phyloP scores from a whole-genome alignment of 495 filamentous ascomycete genomes.

The Darksidea phi region DNA sequence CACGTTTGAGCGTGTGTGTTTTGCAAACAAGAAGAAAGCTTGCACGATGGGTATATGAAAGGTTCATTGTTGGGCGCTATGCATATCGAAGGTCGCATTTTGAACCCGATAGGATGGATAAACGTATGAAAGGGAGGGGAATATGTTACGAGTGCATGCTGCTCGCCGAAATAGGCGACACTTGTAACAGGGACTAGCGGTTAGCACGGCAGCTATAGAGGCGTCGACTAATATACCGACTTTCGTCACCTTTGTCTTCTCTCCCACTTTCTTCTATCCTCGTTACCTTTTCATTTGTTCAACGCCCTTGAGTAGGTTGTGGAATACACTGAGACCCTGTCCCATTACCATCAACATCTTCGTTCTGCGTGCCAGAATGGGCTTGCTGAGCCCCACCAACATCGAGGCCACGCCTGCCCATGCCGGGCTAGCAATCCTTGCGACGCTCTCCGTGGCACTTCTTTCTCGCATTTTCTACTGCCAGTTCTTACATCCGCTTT shows the following conservation, averaged over 20 bases:
- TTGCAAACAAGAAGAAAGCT: too few species aligned
- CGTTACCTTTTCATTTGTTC: slow-evolving; percentile 1
- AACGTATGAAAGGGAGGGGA: too few species aligned
- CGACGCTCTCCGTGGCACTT: not conserved
- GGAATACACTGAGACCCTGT: slow-evolving; percentile 9
- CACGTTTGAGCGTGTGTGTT: too few species aligned
- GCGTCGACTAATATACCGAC: too few species aligned
- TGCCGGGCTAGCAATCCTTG: not conserved
- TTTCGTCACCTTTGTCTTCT: too few species aligned
- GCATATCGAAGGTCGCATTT: slow-evolving; percentile 1
- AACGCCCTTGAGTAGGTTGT: slow-evolving; percentile 8
- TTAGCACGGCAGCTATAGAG: too few species aligned
- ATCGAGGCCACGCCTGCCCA: not conserved
- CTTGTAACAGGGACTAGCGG: too few species aligned
- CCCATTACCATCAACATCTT: slow-evolving; percentile 7
- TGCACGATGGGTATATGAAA: too few species aligned
- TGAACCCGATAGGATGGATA: not conserved
- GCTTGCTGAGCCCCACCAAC: not conserved
- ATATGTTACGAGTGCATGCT: too few species aligned
- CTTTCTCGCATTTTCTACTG: slow-evolving; percentile 13
- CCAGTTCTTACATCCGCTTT: slow-evolving; percentile 22
- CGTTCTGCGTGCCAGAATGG: not conserved
- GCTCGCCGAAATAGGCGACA: too few species aligned
- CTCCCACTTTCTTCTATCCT: too few species aligned
- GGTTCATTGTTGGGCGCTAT: too few species aligned